Evolutionary conservation across 2,329 filamentous ascomycete genomes (phyloP).

Genomic region (Cryphonectria naterciae): DNA sequence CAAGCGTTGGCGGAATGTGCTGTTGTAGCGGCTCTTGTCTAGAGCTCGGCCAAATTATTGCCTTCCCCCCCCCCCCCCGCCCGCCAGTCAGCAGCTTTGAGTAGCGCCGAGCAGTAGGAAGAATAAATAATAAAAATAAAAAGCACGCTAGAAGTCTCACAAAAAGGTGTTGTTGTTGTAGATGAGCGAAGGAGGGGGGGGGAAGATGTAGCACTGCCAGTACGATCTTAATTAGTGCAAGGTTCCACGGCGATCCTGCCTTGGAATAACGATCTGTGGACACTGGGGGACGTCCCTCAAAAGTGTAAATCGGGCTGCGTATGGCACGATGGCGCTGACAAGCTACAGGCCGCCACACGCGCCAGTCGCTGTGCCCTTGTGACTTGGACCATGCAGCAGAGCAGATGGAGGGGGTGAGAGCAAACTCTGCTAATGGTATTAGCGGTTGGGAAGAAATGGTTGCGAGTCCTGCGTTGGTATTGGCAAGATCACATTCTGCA

Average conservation of each 20-base stretch:
- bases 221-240: not conserved
- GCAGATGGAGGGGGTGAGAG: not conserved
- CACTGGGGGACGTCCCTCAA: too few species aligned
- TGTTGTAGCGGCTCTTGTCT: too few species aligned
- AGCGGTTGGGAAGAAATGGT: not conserved
- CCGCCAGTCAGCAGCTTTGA: not conserved
- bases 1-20: too few species aligned
- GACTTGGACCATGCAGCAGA: not conserved
- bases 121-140: not conserved
- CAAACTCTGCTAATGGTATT: not conserved
- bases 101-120: not conserved
- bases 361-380: not conserved
- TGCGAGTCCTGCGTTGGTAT: not conserved
- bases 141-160: not conserved
- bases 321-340: not conserved
- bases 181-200: too few species aligned
- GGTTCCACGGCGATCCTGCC: not conserved
- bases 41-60: not conserved
- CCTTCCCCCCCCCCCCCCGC: too few species aligned
- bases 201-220: not conserved
- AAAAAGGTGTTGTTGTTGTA: not conserved
- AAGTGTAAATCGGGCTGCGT: not conserved
- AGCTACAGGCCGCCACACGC: not conserved
- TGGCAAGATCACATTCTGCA: not conserved
- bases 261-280: not conserved